phyloP scores from a whole-genome alignment of 805 yeast species.

The Candida adriatica region DNA sequence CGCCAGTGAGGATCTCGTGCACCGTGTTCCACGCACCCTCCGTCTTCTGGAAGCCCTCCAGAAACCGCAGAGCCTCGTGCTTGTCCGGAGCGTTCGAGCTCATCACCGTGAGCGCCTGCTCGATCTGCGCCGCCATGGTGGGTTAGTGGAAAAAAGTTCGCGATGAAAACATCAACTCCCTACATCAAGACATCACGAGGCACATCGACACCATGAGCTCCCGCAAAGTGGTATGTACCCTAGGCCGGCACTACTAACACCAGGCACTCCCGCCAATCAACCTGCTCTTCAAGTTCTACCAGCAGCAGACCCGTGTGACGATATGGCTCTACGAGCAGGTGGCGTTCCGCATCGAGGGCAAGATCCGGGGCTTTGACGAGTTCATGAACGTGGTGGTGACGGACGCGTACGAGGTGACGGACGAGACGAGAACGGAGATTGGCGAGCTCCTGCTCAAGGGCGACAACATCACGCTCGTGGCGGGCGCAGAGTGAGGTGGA shows the following conservation, averaged over 20 bases:
- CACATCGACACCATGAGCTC: too few relatives aligned
- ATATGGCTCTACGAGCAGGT: conserved; percentile 90
- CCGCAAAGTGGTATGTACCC: conserved; percentile 36
- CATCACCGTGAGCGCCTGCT: conserved; percentile 21
- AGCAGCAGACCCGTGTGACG: conserved; percentile 70
- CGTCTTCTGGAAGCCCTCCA: conserved; percentile 81
- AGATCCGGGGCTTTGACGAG: conserved; percentile 90
- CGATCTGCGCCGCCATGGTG: conserved; percentile 12
- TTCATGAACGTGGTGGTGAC: conserved; percentile 81
- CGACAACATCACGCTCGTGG: conserved; percentile 81
- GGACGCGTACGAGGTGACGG: conserved; percentile 58
- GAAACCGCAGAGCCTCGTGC: conserved; percentile 41
- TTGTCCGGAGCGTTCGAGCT: conserved; percentile 26
- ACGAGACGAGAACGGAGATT: conserved; percentile 42
- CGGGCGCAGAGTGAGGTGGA: conserved; percentile 24
- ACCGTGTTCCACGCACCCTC: conserved; percentile 72
- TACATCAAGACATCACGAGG: too few relatives aligned
- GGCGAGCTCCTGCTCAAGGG: conserved; percentile 86
- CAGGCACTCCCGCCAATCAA: conserved; percentile 86
- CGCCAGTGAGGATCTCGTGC: conserved; percentile 43
- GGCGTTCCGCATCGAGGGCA: conserved; percentile 70
- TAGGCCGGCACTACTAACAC: conserved; percentile 9
- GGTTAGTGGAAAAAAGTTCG: conserved; percentile 1
- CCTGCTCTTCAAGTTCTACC: conserved; percentile 78
- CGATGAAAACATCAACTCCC: too few relatives aligned